These are phyloP conservation scores for Aspergillus luchuensis DNA, from an alignment of 2,329 filamentous ascomycete species.

Conservation along the genomic window DNA sequence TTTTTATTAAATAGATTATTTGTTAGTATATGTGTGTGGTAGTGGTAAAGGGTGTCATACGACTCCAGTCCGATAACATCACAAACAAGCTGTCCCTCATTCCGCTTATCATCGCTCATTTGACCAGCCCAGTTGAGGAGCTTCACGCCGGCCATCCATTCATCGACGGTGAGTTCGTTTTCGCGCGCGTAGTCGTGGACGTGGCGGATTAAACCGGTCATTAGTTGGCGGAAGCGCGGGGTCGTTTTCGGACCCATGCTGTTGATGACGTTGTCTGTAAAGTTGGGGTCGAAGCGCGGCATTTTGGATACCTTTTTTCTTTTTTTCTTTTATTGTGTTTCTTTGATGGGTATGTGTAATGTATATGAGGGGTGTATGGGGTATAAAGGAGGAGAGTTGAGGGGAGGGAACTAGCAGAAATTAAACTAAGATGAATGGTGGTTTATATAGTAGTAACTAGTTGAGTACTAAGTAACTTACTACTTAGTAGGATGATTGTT, in stretches of 20 bases:
- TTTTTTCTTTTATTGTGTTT: background rate
- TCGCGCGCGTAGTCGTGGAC: conserved; percentile 63
- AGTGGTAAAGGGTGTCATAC: conserved; percentile 28
- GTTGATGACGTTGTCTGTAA: conserved; percentile 72
- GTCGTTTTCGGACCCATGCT: conserved; percentile 71
- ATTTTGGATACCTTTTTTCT: conserved; percentile 9
- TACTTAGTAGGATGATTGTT: background rate
- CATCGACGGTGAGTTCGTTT: conserved; percentile 60
- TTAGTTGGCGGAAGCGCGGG: conserved; percentile 66
- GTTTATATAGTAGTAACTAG: background rate
- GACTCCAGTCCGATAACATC: conserved; percentile 62
- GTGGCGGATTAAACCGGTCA: conserved; percentile 55
- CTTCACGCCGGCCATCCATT: conserved; percentile 60
- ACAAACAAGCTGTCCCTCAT: conserved; percentile 63
- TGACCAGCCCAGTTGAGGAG: conserved; percentile 64
- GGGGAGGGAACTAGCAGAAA: background rate
- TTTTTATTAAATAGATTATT: background rate
- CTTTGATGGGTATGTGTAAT: background rate
- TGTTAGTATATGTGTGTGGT: background rate
- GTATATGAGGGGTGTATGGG: background rate
- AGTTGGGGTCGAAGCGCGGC: conserved; percentile 48
- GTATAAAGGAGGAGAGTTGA: background rate
- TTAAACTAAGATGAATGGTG: no score
- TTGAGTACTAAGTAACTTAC: no score
- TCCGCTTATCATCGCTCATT: conserved; percentile 64